Percentiles rank a stretch among this genome's conserved stretches.
phyloP scores from a whole-genome alignment of 176 grass and related monocot species.

The Paspalum notatum region DNA sequence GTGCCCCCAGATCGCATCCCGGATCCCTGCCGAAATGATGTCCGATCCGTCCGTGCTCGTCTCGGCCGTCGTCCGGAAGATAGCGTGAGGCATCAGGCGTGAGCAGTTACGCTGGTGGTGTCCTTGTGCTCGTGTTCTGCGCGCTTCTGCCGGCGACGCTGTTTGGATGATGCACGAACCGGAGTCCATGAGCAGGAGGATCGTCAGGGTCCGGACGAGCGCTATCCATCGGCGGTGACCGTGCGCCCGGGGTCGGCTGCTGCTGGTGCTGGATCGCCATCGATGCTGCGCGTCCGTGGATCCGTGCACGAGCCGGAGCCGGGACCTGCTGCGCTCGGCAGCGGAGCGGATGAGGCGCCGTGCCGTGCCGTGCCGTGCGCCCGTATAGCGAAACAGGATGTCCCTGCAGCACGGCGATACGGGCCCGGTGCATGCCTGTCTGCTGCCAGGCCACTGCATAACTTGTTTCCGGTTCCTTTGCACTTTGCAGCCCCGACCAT shows the following conservation, averaged over 20 bases:
- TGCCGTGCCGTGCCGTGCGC: not conserved
- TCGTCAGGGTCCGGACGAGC: not conserved
- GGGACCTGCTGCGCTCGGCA: not conserved
- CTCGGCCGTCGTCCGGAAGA: not conserved
- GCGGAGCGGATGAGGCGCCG: not conserved
- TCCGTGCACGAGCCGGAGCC: not conserved
- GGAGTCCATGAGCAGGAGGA: not conserved
- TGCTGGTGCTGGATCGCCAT: not conserved
- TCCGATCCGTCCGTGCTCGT: not conserved
- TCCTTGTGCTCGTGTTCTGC: not conserved
- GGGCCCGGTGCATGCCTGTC: not conserved
- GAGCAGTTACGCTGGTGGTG: not conserved
- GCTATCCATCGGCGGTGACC: not conserved
- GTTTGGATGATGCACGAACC: not conserved
- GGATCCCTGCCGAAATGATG: conserved; percentile 9
- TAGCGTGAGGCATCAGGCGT: no score
- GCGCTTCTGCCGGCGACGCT: not conserved
- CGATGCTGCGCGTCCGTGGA: not conserved
- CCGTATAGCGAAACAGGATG: not conserved
- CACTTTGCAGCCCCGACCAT: not conserved
- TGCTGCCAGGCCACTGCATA: not conserved
- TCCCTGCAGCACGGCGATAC: conserved; percentile 5
- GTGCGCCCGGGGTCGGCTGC: not conserved
- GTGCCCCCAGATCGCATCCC: conserved; percentile 2
- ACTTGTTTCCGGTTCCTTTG: not conserved